A percentile compares a stretch with the other conserved stretches of the same genome.
Evolutionary conservation across 768 basidiomycete genomes (phyloP).

Genomic region (Termitomyces sp.): DNA sequence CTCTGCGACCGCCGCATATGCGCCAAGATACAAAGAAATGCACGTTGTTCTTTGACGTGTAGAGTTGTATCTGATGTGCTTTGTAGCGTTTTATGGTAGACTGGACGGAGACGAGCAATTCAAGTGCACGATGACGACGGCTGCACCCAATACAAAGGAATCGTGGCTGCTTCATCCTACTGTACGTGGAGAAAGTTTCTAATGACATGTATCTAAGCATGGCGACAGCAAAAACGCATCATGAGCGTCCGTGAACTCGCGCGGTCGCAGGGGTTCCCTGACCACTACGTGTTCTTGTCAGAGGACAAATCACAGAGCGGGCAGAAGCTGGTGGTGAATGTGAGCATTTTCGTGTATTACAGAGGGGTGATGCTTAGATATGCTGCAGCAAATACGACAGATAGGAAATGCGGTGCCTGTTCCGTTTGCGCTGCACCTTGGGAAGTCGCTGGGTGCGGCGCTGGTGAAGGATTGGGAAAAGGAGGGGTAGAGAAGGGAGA

Average conservation of each 20-base stretch:
- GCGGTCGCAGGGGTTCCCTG: slow-evolving; percentile 76
- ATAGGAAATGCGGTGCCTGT: slow-evolving; percentile 81
- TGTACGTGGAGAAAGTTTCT: slow-evolving; percentile 15
- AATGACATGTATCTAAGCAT: background rate
- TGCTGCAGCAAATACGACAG: slow-evolving; percentile 58
- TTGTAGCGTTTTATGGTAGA: slow-evolving; percentile 49
- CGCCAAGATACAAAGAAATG: slow-evolving; percentile 16
- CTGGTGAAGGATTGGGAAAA: slow-evolving; percentile 40
- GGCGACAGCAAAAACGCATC: slow-evolving; percentile 61
- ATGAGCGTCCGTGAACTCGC: slow-evolving; percentile 63
- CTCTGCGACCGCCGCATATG: slow-evolving; percentile 30
- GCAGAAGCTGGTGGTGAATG: slow-evolving; percentile 39
- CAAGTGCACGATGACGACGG: slow-evolving; percentile 56
- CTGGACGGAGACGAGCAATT: slow-evolving; percentile 49
- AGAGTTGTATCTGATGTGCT: background rate
- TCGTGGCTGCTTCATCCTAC: slow-evolving; percentile 37
- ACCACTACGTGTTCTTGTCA: slow-evolving; percentile 57
- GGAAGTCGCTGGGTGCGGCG: slow-evolving; percentile 39
- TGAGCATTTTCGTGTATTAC: slow-evolving; percentile 23
- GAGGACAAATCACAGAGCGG: slow-evolving; percentile 23
- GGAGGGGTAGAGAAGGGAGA: slow-evolving; percentile 33
- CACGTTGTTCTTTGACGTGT: background rate
- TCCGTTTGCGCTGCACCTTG: slow-evolving; percentile 60
- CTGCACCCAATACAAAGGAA: slow-evolving; percentile 45
- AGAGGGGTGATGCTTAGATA: background rate